Conservation (phyloP, 2,329 filamentous ascomycete genomes). For the Alternaria metachromatica region DNA sequence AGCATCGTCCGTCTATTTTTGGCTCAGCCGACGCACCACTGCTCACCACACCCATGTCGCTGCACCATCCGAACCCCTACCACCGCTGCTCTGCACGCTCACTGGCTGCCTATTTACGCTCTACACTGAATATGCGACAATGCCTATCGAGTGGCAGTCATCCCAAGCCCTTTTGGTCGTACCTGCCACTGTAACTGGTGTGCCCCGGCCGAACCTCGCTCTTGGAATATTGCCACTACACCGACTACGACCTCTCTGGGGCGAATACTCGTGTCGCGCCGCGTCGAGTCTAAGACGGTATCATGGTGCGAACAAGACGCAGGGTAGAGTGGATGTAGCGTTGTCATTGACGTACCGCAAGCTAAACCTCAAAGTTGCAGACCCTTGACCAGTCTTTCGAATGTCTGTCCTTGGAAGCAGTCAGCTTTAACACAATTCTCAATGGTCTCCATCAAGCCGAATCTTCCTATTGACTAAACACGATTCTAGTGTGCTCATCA, state of each 20-base stretch:
- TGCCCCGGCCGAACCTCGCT: conserved; percentile 4
- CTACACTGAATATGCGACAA: conserved; percentile 7
- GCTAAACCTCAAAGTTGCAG: too few species aligned
- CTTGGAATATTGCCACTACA: conserved; percentile 3
- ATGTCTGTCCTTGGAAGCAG: too few species aligned
- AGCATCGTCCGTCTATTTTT: conserved; percentile 25
- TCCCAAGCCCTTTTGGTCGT: not conserved
- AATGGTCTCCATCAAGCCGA: too few species aligned
- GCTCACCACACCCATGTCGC: conserved; percentile 14
- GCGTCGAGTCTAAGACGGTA: not conserved
- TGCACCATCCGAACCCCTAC: conserved; percentile 19
- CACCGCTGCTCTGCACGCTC: not conserved
- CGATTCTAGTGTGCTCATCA: too few species aligned
- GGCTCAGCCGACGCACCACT: conserved; percentile 13
- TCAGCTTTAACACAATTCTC: too few species aligned
- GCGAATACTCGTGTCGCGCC: not conserved
- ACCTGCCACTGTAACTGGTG: not conserved
- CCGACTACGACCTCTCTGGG: not conserved
- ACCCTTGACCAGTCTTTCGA: too few species aligned
- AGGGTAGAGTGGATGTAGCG: too few species aligned
- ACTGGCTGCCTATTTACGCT: conserved; percentile 12
- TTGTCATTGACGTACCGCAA: too few species aligned
- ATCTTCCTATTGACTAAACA: too few species aligned
- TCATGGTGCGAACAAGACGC: not conserved
- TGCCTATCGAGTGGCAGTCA: not conserved